phyloP scores from a whole-genome alignment of 169 alveolate genomes.

The Besnoitia besnoiti region DNA sequence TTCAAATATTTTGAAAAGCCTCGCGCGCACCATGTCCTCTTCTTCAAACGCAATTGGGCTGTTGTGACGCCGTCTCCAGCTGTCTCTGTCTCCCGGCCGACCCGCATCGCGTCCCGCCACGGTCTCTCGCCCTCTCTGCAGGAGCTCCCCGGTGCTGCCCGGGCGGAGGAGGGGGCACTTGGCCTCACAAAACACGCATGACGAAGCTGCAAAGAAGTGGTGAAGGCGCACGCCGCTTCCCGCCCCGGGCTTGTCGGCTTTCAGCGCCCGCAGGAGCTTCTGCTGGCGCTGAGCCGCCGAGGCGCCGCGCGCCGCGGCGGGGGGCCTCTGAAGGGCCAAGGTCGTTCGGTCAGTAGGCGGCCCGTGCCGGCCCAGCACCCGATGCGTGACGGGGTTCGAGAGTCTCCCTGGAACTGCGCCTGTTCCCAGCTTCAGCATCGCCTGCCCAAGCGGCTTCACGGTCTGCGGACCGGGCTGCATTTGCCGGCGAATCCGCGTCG shows the following conservation, averaged over 20 bases:
- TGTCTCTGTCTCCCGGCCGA: background rate
- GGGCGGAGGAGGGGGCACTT: conserved; percentile 30
- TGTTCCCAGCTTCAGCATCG: background rate
- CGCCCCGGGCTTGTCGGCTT: conserved; percentile 32
- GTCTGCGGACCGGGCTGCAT: background rate
- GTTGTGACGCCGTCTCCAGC: background rate
- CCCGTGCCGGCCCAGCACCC: background rate
- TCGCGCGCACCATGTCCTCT: background rate
- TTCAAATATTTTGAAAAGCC: background rate
- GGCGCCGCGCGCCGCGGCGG: background rate
- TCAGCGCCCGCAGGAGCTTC: conserved; percentile 46
- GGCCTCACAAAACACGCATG: conserved; percentile 59
- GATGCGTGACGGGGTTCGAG: background rate
- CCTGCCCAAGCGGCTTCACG: conserved; percentile 39
- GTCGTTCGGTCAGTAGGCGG: background rate
- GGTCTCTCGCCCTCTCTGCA: background rate
- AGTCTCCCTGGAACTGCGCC: background rate
- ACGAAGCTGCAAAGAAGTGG: conserved; percentile 58
- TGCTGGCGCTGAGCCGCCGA: conserved; percentile 51
- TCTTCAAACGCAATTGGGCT: background rate
- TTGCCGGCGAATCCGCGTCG: conserved; percentile 21
- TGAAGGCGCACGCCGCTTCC: conserved; percentile 49
- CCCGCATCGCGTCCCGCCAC: background rate
- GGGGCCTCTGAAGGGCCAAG: background rate
- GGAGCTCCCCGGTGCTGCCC: background rate